Evolutionary conservation across 1,139 yeast species (phyloP), one percentile per base, ranked within the genome.

Genomic region (Debaryomyces udenii): DNA sequence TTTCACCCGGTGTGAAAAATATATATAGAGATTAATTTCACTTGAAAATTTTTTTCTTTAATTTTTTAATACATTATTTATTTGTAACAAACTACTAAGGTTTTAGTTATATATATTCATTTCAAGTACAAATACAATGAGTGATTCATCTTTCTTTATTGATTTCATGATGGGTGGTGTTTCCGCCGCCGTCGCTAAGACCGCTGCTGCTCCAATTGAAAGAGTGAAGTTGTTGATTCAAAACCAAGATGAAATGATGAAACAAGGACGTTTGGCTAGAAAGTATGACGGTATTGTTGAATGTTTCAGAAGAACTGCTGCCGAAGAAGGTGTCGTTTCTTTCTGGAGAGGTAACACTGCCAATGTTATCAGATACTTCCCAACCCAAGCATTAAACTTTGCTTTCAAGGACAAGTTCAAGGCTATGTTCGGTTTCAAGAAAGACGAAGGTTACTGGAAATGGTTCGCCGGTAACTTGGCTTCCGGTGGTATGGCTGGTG

Each of bases 341-440:
- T 73, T 73, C 76, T 73, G 78, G 78, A 73, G 78, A 73, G 78
- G 78, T 71, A 73, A 73, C 77, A 73, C 78, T 50, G 78, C 78
- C 54, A 73, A 73, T 59, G 78, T 73, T 58, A 68, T 73, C 66
- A 71, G 78, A 70, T 73, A 73, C 71, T 73, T 73, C 76, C 78
- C 78, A 62, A 73, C 78, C 63, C 78, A 73, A 63, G 78, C 78
- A 52, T 67, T 73, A 59, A 73, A 73, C 69, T 73, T 73, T 50
- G 78, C 78, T 53, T 73, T 73, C 75, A 73, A 73, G 68, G 78
- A 73, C 60, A 70, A 70, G 66, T 70, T 73, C 63, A 73, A 73
- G 70, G 64, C 65, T 49, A 59, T 73, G 70, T 73, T 73, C 59
- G 78, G 77, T 67, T 72, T 72, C 76, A 73, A 73, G 67, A 72